Percentiles rank a stretch among this genome's conserved stretches.
These are phyloP conservation scores for Boletus fagicola DNA, from an alignment of 768 basidiomycete genomes.

Conservation along the genomic window DNA sequence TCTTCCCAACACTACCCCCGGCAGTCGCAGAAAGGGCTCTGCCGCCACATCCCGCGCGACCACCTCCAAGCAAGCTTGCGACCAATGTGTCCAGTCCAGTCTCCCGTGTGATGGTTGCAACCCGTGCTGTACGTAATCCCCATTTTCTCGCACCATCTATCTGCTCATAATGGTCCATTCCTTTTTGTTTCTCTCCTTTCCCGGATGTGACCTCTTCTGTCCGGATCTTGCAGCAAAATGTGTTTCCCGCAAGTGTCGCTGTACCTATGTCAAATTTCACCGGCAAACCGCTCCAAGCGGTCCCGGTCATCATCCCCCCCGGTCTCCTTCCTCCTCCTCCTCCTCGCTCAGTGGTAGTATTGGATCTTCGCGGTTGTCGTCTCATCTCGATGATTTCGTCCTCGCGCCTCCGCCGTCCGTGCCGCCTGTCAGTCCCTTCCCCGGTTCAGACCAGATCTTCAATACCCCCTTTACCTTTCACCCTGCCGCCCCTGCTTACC, in stretches of 20 bases:
- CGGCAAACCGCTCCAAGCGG: slow-evolving; percentile 77
- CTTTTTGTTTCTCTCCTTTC: background rate
- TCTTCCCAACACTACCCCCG: slow-evolving; percentile 31
- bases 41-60: slow-evolving; percentile 68
- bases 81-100: slow-evolving; percentile 75
- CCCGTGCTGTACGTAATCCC: slow-evolving; percentile 61
- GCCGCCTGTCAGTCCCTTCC: slow-evolving; percentile 27
- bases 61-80: slow-evolving; percentile 81
- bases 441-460: slow-evolving; percentile 30
- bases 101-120: slow-evolving; percentile 78
- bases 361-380: slow-evolving; percentile 25
- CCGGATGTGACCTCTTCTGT: background rate
- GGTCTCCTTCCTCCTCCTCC: slow-evolving; percentile 35
- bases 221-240: slow-evolving; percentile 59
- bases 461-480: slow-evolving; percentile 33
- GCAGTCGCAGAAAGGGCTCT: slow-evolving; percentile 59
- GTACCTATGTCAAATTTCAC: slow-evolving; percentile 81
- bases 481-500: slow-evolving; percentile 20
- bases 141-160: background rate
- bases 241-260: slow-evolving; percentile 62
- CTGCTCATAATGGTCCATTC: background rate
- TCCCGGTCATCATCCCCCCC: slow-evolving; percentile 57
- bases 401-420: slow-evolving; percentile 39
- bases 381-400: slow-evolving; percentile 42
- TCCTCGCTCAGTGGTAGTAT: slow-evolving; percentile 21